These are phyloP conservation scores for Emericellopsis atlantica DNA, from an alignment of 2,329 filamentous ascomycete species.

Conservation along the genomic window DNA sequence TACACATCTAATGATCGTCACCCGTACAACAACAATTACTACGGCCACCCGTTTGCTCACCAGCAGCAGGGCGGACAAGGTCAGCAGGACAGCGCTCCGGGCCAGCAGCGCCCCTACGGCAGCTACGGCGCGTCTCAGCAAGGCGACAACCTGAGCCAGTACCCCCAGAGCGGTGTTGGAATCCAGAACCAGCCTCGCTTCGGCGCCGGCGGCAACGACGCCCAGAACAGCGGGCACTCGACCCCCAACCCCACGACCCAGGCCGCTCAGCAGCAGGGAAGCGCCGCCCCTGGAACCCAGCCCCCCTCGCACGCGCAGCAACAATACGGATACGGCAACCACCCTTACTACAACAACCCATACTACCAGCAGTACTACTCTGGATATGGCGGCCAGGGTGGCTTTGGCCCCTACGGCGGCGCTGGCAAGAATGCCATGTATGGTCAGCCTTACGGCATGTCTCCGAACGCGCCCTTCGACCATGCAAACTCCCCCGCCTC, in stretches of 20 bases:
- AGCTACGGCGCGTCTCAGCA: slow-evolving; percentile 60
- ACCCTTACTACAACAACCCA: slow-evolving; percentile 49
- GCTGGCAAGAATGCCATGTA: slow-evolving; percentile 39
- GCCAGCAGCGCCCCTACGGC: slow-evolving; percentile 64
- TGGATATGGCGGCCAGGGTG: slow-evolving; percentile 35
- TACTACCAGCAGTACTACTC: slow-evolving; percentile 52
- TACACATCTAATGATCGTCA: slow-evolving; percentile 69
- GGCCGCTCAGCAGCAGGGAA: slow-evolving; percentile 30
- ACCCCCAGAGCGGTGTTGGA: slow-evolving; percentile 54
- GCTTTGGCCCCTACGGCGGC: slow-evolving; percentile 35
- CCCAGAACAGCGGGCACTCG: slow-evolving; percentile 77
- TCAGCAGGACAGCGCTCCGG: slow-evolving; percentile 60
- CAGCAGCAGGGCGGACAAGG: slow-evolving; percentile 41
- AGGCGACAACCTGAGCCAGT: slow-evolving; percentile 53
- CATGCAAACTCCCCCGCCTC: slow-evolving; percentile 40
- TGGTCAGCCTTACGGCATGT: slow-evolving; percentile 43
- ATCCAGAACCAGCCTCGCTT: slow-evolving; percentile 45
- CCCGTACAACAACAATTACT: slow-evolving; percentile 64
- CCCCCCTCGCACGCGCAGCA: slow-evolving; percentile 31
- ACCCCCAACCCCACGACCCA: slow-evolving; percentile 70
- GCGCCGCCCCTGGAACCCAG: slow-evolving; percentile 27
- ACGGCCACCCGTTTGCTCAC: slow-evolving; percentile 47
- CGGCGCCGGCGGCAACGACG: slow-evolving; percentile 45
- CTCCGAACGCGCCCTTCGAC: slow-evolving; percentile 43
- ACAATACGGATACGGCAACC: slow-evolving; percentile 35